Evolutionary conservation across 805 yeast genomes (phyloP).

Genomic region (Lachancea thermotolerans): DNA sequence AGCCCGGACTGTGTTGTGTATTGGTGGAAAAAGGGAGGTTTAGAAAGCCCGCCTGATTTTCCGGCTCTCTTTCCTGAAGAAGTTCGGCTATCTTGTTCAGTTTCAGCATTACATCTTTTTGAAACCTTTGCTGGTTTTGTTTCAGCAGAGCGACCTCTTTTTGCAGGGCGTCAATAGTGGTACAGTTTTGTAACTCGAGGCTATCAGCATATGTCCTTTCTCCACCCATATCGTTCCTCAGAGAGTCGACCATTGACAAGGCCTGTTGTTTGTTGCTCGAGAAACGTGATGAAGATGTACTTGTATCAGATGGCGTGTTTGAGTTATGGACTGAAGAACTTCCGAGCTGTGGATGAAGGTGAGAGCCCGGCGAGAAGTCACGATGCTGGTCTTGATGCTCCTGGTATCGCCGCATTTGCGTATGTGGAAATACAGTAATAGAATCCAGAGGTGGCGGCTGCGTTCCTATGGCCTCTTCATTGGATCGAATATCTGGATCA

Average conservation of each 20-base stretch:
- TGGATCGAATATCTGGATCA: neutral
- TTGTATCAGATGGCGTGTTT: neutral
- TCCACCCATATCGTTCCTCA: neutral
- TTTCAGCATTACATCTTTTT: slow-evolving; percentile 10
- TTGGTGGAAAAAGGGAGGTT: neutral
- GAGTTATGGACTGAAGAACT: neutral
- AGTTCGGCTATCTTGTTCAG: slow-evolving; percentile 9
- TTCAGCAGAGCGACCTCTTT: slow-evolving; percentile 1
- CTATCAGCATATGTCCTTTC: neutral
- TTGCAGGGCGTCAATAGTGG: neutral
- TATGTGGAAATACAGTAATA: slow-evolving; percentile 10
- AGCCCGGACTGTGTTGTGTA: neutral
- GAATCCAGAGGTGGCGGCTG: slow-evolving; percentile 10
- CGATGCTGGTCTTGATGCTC: neutral
- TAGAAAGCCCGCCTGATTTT: neutral
- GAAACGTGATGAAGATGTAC: neutral
- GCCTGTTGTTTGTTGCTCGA: neutral
- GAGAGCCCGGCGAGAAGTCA: neutral
- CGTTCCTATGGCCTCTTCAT: neutral
- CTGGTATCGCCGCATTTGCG: slow-evolving; percentile 9
- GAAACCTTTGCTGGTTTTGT: slow-evolving; percentile 11
- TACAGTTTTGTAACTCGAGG: neutral
- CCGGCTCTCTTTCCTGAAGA: neutral
- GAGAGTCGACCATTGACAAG: neutral
- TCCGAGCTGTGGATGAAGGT: neutral